These are phyloP conservation scores for Capsella bursapastoris DNA, from an alignment of 345 rosid genomes.

Conservation along the genomic window DNA sequence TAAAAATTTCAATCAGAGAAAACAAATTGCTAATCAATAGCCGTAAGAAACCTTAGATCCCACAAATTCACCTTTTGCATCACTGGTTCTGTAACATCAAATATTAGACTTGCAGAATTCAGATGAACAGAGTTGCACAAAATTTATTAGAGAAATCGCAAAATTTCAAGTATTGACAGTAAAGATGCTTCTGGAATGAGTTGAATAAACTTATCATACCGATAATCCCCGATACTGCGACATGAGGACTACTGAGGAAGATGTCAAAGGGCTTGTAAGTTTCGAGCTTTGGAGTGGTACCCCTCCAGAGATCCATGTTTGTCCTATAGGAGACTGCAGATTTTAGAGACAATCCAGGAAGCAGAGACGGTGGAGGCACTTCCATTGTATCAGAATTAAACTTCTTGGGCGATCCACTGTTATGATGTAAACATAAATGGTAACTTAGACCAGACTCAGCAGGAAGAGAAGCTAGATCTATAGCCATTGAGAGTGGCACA, in stretches of 20 bases:
- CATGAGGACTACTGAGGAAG: conserved; percentile 77
- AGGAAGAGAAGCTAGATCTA: conserved; percentile 77
- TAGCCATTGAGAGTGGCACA: conserved; percentile 69
- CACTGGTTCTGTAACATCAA: not conserved
- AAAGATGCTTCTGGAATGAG: conserved; percentile 1
- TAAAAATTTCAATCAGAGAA: conserved; percentile 4
- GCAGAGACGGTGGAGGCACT: conserved; percentile 61
- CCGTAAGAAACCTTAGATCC: not conserved
- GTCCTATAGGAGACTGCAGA: conserved; percentile 67
- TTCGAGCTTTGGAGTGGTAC: conserved; percentile 64
- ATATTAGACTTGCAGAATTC: not conserved
- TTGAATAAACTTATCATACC: conserved; percentile 55
- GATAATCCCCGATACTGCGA: conserved; percentile 72
- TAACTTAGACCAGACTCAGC: conserved; percentile 67
- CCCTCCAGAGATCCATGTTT: conserved; percentile 77
- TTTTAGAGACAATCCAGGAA: conserved; percentile 71
- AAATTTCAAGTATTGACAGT: not conserved
- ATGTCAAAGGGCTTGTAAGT: conserved; percentile 73
- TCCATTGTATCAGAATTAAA: conserved; percentile 46
- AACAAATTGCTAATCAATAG: not conserved
- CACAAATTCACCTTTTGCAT: conserved; percentile 4
- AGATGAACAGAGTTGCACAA: not conserved
- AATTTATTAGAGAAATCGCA: not conserved
- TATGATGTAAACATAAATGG: conserved; percentile 72
- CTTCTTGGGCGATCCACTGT: conserved; percentile 54